Percentiles rank a stretch among this genome's conserved stretches.
Evolutionary conservation across 1,139 yeast genomes (phyloP).

Genomic region (Hanseniaspora gamundiae): DNA sequence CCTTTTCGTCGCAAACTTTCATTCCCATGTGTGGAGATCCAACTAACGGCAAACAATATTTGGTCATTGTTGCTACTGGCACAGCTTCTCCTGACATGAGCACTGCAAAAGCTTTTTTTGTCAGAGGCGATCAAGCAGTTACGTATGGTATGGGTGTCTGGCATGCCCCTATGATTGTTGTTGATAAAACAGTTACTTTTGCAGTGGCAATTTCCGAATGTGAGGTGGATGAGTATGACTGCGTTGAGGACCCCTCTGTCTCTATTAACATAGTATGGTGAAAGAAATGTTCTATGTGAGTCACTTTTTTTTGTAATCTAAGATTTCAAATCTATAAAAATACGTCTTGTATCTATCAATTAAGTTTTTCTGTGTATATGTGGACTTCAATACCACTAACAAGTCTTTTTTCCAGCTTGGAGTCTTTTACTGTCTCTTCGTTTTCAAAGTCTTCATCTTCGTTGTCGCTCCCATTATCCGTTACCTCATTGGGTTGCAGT

Average conservation of each 20-base stretch:
- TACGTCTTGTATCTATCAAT: neutral
- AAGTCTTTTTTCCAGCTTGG: slow-evolving; percentile 35
- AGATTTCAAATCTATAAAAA: too few species aligned
- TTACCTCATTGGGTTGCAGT: slow-evolving; percentile 14
- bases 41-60: slow-evolving; percentile 36
- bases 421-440: slow-evolving; percentile 30
- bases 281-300: too few species aligned
- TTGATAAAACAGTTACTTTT: slow-evolving; percentile 50
- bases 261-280: neutral
- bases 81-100: slow-evolving; percentile 46
- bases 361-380: slow-evolving; percentile 25
- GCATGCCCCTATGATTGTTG: slow-evolving; percentile 94
- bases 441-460: slow-evolving; percentile 12
- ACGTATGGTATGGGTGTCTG: slow-evolving; percentile 69
- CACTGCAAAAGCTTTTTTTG: slow-evolving; percentile 53
- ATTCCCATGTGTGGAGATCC: slow-evolving; percentile 68
- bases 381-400: slow-evolving; percentile 48
- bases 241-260: slow-evolving; percentile 39
- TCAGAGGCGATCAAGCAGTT: slow-evolving; percentile 76
- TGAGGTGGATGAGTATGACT: slow-evolving; percentile 68
- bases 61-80: slow-evolving; percentile 66
- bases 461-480: slow-evolving; percentile 21
- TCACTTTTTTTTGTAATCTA: too few species aligned
- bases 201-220: slow-evolving; percentile 80
- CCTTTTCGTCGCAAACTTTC: slow-evolving; percentile 79